Percentiles rank a stretch among this genome's conserved stretches.
Evolutionary conservation across 768 basidiomycete species (phyloP).

Genomic region (Lactarius vividus): DNA sequence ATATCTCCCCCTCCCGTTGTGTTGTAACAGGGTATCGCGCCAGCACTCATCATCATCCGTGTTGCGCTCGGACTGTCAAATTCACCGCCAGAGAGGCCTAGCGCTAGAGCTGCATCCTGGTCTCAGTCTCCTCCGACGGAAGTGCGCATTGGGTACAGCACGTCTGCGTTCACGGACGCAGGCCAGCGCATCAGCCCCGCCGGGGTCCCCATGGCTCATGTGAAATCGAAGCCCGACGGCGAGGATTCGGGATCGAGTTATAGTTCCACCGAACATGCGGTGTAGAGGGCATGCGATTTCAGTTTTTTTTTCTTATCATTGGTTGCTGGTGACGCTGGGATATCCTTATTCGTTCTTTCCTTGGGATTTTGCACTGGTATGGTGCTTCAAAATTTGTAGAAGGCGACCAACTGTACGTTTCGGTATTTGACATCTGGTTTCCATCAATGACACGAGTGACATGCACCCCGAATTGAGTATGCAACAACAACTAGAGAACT

Average conservation of each 20-base stretch:
- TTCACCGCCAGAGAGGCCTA: neutral
- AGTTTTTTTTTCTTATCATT: neutral
- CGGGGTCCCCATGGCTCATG: neutral
- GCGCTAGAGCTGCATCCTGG: too few species aligned
- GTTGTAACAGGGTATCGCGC: conserved; percentile 23
- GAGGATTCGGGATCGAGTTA: neutral
- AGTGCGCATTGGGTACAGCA: conserved; percentile 1
- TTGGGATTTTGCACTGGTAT: too few species aligned
- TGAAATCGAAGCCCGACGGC: neutral
- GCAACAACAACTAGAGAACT: too few species aligned
- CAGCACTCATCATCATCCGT: conserved; percentile 16
- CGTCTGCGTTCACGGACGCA: conserved; percentile 2
- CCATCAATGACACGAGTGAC: too few species aligned
- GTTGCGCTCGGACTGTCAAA: conserved; percentile 17
- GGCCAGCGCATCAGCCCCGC: neutral
- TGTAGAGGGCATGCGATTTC: neutral
- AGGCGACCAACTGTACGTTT: too few species aligned
- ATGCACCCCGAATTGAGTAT: too few species aligned
- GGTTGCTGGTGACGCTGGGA: neutral
- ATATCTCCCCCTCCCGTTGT: neutral
- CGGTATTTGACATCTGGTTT: too few species aligned
- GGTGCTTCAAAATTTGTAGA: too few species aligned
- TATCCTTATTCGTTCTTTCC: neutral
- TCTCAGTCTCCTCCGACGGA: neutral
- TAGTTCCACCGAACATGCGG: neutral